Base-by-base conservation (phyloP, 2,329 filamentous ascomycete species). In the Neoascochyta sp. region DNA sequence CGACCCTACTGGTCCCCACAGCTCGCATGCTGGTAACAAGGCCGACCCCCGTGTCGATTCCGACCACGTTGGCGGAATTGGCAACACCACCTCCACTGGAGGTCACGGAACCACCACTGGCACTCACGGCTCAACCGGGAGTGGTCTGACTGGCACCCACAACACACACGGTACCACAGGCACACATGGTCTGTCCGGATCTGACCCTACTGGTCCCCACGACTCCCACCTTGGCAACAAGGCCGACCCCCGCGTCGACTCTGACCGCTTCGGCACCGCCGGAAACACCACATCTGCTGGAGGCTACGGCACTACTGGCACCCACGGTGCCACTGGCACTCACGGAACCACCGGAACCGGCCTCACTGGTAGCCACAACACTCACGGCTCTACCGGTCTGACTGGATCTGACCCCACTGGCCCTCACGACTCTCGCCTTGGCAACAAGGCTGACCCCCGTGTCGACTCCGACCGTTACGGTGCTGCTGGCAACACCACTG, bases 1-100 rank as follows among this genome's bases (percentile, higher is more conserved):
- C 27, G 53, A 57, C 36, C 50, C 53, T 8, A 52, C 47, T 22
- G 58, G 56, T 11, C 55, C 58, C 30, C 56, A 60, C 40, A 32
- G 41, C 29, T 43, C 45, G 5, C 47, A 50, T 32, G 16, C 52
- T 14, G 51, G 40, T 13, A 60, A 61, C 42, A 39, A 44, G 25
- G 45, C 45, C n/a, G 58, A 57, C 27, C 53, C 56, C 12, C 47
- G 52, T 18, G 52, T 58, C 5, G 51, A 57, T 29, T 44, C 45
- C 25, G 41, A 46, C 34, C 35, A 31, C n/a, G 13, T 33, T 10
- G 49, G 49, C 14, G 23, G 34, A 4, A 28, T 37, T 19, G 43
- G 40, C 22, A 46, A 43, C 43, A 50, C 47, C 15, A 27, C 38
- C 4, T 39, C 34, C 15, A 45, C 43, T 13, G 42, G 43, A 24